Percentiles rank a stretch among this genome's conserved stretches.
Conservation (phyloP, 1,284 basidiomycete species). For the Fomes fomentarius region DNA sequence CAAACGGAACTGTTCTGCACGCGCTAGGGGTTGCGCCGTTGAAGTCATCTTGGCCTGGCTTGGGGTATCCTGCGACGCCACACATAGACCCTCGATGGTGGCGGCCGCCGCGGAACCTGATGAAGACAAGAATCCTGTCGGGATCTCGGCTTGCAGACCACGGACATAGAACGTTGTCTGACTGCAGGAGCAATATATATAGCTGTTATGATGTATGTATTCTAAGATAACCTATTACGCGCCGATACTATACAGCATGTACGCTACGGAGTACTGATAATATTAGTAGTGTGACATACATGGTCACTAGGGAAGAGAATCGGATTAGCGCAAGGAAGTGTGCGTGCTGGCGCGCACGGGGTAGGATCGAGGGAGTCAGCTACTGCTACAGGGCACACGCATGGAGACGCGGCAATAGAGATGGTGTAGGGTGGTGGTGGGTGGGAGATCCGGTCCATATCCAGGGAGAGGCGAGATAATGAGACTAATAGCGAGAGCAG, state of each 20-base stretch:
- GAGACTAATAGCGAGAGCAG: slow-evolving; percentile 10
- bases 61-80: no score
- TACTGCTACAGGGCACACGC: slow-evolving; percentile 21
- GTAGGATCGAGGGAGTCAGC: no score
- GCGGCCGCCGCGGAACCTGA: no score
- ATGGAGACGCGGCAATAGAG: background rate
- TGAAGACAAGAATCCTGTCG: no score
- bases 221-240: background rate
- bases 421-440: background rate
- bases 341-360: background rate
- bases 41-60: no score
- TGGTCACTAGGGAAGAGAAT: no score
- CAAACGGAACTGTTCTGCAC: background rate
- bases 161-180: no score
- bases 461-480: background rate
- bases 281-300: background rate
- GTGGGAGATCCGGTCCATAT: background rate
- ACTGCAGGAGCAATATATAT: background rate
- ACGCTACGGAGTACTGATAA: background rate
- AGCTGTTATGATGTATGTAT: background rate
- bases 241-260: slow-evolving; percentile 1
- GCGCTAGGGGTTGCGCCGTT: background rate
- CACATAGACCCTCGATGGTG: no score
- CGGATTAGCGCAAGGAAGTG: background rate
- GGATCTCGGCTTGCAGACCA: no score